Base-by-base conservation (phyloP, 2,329 filamentous ascomycete species). In the Aspergillus uvarum region DNA sequence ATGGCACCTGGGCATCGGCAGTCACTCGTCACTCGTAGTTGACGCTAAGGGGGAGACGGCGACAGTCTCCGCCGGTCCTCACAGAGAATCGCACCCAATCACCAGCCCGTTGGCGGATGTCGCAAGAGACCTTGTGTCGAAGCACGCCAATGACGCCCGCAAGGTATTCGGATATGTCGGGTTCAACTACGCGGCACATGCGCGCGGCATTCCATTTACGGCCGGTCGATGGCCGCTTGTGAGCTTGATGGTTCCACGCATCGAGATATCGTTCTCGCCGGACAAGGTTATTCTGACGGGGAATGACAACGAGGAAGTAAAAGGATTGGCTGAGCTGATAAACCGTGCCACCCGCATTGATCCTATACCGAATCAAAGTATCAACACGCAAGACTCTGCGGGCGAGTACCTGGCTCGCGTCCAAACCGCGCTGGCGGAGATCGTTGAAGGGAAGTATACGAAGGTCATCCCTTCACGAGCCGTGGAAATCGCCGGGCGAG, bases 401-500 rank as follows among this genome's bases (percentile, higher is more conserved):
- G 47, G 19, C 10, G 53, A 59, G 7, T 62, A 62, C 21, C 48
- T 19, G 2, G 5, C 29, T 14, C 60, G 50, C 2, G 60, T 62
- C 7, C 5, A 44, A 5, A 44, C 4, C 4, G 60, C 60, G n/a
- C 19, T 54, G 11, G 22, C 50, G 21, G 61, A 63, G 4, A 65
- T 62, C 4, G 21, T 12, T 0, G 16, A 60, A 12, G 59, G 54
- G 4, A 10, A 48, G 52, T 65, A 65, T 22, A 47, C n/a, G 7
- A 66, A 66, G 52, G 61, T 60, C 5, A 62, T 66, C 22, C 55
- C 51, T n/a, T 66, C 63, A 16, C 49, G 64, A 1, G 56, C 48
- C 5, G 52, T 66, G 2, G 21, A 49, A 12, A 47, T 66, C 12
- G 3, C 19, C 10, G 10, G 35, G 2, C 19, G 52, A 26, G 59